phyloP scores from a whole-genome alignment of 306 rosid species.

The Crotalaria pallida region DNA sequence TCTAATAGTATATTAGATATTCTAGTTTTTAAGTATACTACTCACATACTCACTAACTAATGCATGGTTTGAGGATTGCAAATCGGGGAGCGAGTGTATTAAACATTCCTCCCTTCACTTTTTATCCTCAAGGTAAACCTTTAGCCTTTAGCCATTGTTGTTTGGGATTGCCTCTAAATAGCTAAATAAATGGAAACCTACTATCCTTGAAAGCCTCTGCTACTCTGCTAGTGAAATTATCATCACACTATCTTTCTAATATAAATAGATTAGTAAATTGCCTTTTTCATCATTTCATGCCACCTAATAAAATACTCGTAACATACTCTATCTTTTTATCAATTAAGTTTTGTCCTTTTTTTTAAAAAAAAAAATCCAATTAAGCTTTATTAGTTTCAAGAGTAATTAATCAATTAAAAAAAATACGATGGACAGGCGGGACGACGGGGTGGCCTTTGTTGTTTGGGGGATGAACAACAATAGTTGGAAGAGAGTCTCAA shows the following conservation, averaged over 20 bases:
- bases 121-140: conserved; percentile 13
- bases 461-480: too few species aligned
- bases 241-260: conserved; percentile 57
- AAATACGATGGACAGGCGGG: too few species aligned
- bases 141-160: conserved; percentile 22
- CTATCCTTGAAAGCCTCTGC: conserved; percentile 48
- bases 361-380: too few species aligned
- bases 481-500: too few species aligned
- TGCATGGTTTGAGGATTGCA: conserved; percentile 33
- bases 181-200: conserved; percentile 47
- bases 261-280: too few species aligned
- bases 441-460: too few species aligned
- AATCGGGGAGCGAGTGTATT: conserved; percentile 54
- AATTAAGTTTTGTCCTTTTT: too few species aligned
- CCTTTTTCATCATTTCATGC: too few species aligned
- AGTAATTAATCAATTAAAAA: too few species aligned
- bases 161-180: conserved; percentile 41
- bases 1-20: background rate
- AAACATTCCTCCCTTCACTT: conserved; percentile 36
- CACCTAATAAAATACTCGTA: too few species aligned
- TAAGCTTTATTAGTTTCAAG: too few species aligned
- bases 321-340: too few species aligned
- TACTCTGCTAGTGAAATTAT: conserved; percentile 28
- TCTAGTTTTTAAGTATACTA: background rate
- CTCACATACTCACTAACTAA: conserved; percentile 24